phyloP scores from a whole-genome alignment of 495 filamentous ascomycete genomes.

The Hyaloscypha variabilis region DNA sequence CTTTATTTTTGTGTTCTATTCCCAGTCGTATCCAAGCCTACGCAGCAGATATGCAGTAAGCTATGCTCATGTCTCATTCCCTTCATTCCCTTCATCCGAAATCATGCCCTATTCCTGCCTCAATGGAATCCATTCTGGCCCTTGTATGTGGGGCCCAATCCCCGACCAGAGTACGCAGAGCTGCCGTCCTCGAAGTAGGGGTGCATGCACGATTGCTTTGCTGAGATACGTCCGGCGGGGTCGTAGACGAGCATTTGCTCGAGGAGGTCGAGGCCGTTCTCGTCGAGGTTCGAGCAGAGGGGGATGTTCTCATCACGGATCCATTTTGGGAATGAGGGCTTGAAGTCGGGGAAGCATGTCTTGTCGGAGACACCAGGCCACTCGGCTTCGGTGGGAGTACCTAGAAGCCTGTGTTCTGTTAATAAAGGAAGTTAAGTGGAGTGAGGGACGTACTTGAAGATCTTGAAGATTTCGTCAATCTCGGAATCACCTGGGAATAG shows the following conservation, averaged over 20 bases:
- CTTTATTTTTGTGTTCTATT: constrained; percentile 7
- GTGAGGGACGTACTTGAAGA: constrained; percentile 74
- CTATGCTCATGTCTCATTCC: constrained; percentile 27
- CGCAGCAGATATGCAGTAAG: constrained; percentile 26
- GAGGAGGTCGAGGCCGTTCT: constrained; percentile 87
- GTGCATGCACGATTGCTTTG: constrained; percentile 91
- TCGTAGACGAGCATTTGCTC: constrained; percentile 93
- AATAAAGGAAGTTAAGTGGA: constrained; percentile 10
- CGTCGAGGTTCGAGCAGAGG: constrained; percentile 58
- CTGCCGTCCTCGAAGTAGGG: constrained; percentile 84
- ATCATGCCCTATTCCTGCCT: constrained; percentile 1
- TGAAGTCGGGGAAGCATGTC: constrained; percentile 97
- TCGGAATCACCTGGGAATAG: constrained; percentile 98
- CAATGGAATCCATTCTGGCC: constrained; percentile 39
- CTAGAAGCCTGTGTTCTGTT: constrained; percentile 67
- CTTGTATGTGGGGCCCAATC: constrained; percentile 33
- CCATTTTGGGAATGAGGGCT: constrained; percentile 97
- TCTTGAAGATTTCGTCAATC: constrained; percentile 99
- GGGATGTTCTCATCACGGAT: constrained; percentile 62
- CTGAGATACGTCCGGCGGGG: constrained; percentile 88
- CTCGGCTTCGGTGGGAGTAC: constrained; percentile 82
- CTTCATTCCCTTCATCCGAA: constrained; percentile 8
- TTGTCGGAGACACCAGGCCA: constrained; percentile 81
- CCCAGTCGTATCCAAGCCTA: constrained; percentile 27
- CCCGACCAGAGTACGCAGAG: constrained; percentile 38